Percentiles rank a stretch among this genome's conserved stretches.
Conservation (phyloP, 163 green algal species). For the Scenedesmus sp. region DNA sequence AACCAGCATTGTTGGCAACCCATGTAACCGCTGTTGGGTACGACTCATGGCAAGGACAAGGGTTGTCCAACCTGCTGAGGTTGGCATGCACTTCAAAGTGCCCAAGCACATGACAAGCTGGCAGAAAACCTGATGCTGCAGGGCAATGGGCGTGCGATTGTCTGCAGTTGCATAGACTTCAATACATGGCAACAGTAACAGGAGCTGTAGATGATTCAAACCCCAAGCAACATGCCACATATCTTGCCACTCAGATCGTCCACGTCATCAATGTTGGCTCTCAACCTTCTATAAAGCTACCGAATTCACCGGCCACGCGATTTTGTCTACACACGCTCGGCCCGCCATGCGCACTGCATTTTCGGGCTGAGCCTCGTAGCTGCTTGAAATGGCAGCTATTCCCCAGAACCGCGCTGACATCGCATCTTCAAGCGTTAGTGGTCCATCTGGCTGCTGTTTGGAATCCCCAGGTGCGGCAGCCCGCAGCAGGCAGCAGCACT, state of each 20-base stretch:
- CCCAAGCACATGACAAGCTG: too few species aligned
- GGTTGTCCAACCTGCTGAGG: too few species aligned
- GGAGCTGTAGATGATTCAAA: not conserved
- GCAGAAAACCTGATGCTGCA: too few species aligned
- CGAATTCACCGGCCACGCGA: not conserved
- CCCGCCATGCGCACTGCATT: constrained; percentile 1
- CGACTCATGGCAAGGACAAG: too few species aligned
- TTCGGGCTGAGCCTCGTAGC: not conserved
- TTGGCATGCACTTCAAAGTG: too few species aligned
- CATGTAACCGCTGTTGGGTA: too few species aligned
- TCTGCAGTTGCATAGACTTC: too few species aligned
- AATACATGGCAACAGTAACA: not conserved
- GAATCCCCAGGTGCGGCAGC: not conserved
- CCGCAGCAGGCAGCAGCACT: not conserved
- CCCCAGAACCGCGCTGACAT: not conserved
- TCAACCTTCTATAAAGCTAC: not conserved
- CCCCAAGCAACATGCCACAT: not conserved
- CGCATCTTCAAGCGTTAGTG: not conserved
- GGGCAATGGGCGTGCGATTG: too few species aligned
- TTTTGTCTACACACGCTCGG: not conserved
- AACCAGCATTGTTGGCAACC: too few species aligned
- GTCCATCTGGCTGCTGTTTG: not conserved
- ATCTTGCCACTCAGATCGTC: not conserved
- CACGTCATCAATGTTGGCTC: not conserved
- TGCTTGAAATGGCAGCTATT: not conserved